phyloP scores from a whole-genome alignment of 139 green algal species.

The Picochlorum sp. region DNA sequence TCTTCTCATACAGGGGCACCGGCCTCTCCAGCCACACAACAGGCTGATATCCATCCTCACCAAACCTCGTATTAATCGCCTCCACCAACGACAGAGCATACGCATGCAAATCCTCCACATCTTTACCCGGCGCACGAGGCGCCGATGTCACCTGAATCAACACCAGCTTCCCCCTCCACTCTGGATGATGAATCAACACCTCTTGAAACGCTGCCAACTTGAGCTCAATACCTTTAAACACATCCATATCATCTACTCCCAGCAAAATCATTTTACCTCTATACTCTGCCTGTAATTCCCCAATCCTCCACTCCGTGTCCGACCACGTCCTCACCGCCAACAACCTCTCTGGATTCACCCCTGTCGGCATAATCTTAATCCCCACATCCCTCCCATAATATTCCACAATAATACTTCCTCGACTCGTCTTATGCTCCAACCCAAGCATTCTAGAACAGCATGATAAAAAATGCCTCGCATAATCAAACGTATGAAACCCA shows the following conservation, averaged over 20 bases:
- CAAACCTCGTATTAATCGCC: slow-evolving; percentile 54
- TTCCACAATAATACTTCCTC: slow-evolving; percentile 83
- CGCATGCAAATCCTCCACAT: slow-evolving; percentile 72
- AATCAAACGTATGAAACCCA: slow-evolving; percentile 95
- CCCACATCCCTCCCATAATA: slow-evolving; percentile 93
- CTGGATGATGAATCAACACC: slow-evolving; percentile 77
- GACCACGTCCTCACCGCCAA: slow-evolving; percentile 69
- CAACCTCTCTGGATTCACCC: slow-evolving; percentile 79
- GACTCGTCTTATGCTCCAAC: slow-evolving; percentile 82
- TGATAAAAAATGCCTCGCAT: slow-evolving; percentile 87
- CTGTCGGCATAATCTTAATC: slow-evolving; percentile 97
- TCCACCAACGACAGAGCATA: slow-evolving; percentile 54
- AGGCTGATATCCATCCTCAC: slow-evolving; percentile 53
- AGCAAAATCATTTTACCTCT: slow-evolving; percentile 66
- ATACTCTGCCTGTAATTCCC: slow-evolving; percentile 76
- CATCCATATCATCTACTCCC: slow-evolving; percentile 93
- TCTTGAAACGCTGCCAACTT: slow-evolving; percentile 72
- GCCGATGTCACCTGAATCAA: slow-evolving; percentile 76
- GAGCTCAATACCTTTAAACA: slow-evolving; percentile 89
- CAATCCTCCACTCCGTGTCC: slow-evolving; percentile 84
- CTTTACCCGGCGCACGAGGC: slow-evolving; percentile 46
- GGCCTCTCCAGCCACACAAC: slow-evolving; percentile 80
- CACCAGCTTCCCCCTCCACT: slow-evolving; percentile 71
- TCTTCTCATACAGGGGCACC: slow-evolving; percentile 87
- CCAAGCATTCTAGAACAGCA: slow-evolving; percentile 91